Conservation (phyloP, 257 asterid genomes). For the Phtheirospermum japonicum region DNA sequence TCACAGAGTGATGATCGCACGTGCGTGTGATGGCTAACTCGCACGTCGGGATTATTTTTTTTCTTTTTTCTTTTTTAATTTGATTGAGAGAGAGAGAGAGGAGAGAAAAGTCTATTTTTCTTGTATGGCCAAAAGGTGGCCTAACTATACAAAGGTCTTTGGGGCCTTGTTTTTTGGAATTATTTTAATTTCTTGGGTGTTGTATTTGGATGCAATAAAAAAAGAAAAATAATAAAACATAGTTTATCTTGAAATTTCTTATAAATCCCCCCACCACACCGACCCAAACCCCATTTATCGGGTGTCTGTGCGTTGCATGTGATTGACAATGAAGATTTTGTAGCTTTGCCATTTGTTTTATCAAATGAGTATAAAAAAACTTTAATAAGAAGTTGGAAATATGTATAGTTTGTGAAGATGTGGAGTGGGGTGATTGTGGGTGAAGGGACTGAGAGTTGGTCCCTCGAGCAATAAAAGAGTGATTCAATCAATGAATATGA, state of each 20-base stretch:
- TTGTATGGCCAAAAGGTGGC: constrained; percentile 52
- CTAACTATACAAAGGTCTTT: constrained; percentile 67
- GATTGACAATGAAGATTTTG: constrained; percentile 73
- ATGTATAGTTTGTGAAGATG: not conserved
- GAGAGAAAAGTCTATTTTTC: constrained; percentile 31
- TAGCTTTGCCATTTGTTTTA: constrained; percentile 75
- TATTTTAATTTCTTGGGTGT: constrained; percentile 32
- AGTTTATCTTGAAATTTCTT: constrained; percentile 13
- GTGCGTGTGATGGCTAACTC: constrained; percentile 43
- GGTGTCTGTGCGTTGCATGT: constrained; percentile 61
- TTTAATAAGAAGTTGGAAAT: constrained; percentile 18
- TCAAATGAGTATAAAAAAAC: constrained; percentile 26
- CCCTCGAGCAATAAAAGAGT: constrained; percentile 52
- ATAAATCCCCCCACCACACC: constrained; percentile 7
- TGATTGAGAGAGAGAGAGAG: constrained; percentile 18
- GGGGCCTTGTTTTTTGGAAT: constrained; percentile 60
- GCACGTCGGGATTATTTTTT: constrained; percentile 35
- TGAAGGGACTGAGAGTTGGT: constrained; percentile 46
- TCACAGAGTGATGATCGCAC: constrained; percentile 12
- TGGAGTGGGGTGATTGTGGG: constrained; percentile 22
- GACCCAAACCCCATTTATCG: constrained; percentile 22
- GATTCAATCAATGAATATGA: constrained; percentile 36
- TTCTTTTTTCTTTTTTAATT: not conserved
- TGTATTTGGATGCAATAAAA: constrained; percentile 51
- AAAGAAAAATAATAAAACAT: not conserved